Percentiles rank a stretch among this genome's conserved stretches.
phyloP scores from a whole-genome alignment of 768 basidiomycete species.

The Termitomyces sp. region DNA sequence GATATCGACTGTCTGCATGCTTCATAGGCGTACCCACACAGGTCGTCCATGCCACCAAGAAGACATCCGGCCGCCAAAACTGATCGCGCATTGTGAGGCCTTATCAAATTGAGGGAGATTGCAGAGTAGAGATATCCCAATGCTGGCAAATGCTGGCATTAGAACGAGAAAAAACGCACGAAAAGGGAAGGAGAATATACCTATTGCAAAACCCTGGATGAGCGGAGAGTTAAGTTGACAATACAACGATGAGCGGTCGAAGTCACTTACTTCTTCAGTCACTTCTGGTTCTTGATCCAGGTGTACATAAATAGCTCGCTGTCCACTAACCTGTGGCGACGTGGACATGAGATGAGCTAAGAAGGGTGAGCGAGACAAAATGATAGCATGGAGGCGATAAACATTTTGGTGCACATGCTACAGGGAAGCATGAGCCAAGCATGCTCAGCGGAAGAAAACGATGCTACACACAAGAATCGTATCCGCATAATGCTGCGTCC shows the following conservation, averaged over 20 bases:
- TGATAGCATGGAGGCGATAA: conserved; percentile 80
- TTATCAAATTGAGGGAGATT: conserved; percentile 63
- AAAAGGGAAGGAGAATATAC: conserved; percentile 30
- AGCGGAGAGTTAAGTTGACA: conserved; percentile 12
- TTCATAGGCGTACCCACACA: conserved; percentile 77
- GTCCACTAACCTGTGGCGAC: conserved; percentile 61
- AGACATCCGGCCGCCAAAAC: conserved; percentile 84
- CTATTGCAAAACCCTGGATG: conserved; percentile 70
- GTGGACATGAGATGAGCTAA: conserved; percentile 87
- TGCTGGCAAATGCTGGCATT: conserved; percentile 39
- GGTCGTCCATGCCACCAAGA: conserved; percentile 84
- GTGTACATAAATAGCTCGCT: conserved; percentile 69
- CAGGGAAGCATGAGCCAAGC: conserved; percentile 9
- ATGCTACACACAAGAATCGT: conserved; percentile 61
- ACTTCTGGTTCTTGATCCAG: conserved; percentile 80
- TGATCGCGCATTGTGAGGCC: conserved; percentile 76
- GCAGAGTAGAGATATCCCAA: conserved; percentile 81
- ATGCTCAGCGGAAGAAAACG: conserved; percentile 2
- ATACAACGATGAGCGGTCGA: conserved; percentile 9
- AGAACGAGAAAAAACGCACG: conserved; percentile 11
- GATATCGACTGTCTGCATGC: conserved; percentile 74
- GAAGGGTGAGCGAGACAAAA: conserved; percentile 84
- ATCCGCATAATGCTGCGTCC: conserved; percentile 73
- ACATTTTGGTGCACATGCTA: conserved; percentile 74
- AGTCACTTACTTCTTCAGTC: conserved; percentile 69